A percentile compares a stretch with the other conserved stretches of the same genome.
Evolutionary conservation across 2,329 filamentous ascomycete genomes (phyloP).

Genomic region (Alternaria hordeiaustralica): DNA sequence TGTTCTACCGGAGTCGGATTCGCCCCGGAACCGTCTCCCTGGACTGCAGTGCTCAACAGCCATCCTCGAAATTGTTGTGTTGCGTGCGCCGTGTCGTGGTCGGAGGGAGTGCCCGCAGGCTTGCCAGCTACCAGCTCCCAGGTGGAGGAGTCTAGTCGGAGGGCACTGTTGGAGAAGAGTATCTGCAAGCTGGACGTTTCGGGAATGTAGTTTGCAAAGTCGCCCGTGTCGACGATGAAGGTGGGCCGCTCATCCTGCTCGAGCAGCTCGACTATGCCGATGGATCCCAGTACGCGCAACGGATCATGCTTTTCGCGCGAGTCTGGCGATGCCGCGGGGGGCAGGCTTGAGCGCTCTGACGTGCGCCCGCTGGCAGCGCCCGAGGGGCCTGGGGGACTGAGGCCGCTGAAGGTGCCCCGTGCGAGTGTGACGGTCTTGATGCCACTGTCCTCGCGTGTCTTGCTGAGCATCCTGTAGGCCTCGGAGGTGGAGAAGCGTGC

Average conservation of each 20-base stretch:
- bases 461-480: conserved; percentile 62
- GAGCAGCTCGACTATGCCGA: conserved; percentile 74
- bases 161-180: conserved; percentile 71
- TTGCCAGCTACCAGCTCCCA: conserved; percentile 64
- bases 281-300: conserved; percentile 64
- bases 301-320: conserved; percentile 56
- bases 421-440: conserved; percentile 61
- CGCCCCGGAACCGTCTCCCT: conserved; percentile 61
- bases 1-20: conserved; percentile 61
- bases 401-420: conserved; percentile 52
- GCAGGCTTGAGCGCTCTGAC: conserved; percentile 62
- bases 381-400: conserved; percentile 49
- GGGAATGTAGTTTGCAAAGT: conserved; percentile 61
- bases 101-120: conserved; percentile 22
- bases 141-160: conserved; percentile 64
- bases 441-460: conserved; percentile 57
- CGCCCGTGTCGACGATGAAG: conserved; percentile 73
- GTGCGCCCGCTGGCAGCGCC: conserved; percentile 61
- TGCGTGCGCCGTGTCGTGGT: conserved; percentile 47
- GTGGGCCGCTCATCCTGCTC: conserved; percentile 79
- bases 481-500: conserved; percentile 64
- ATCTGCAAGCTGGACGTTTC: conserved; percentile 61
- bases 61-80: conserved; percentile 69
- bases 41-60: conserved; percentile 64
- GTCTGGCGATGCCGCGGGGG: conserved; percentile 60